These are phyloP conservation scores for Butyriboletus appendiculatus DNA, from an alignment of 1,284 basidiomycete genomes.

Conservation along the genomic window DNA sequence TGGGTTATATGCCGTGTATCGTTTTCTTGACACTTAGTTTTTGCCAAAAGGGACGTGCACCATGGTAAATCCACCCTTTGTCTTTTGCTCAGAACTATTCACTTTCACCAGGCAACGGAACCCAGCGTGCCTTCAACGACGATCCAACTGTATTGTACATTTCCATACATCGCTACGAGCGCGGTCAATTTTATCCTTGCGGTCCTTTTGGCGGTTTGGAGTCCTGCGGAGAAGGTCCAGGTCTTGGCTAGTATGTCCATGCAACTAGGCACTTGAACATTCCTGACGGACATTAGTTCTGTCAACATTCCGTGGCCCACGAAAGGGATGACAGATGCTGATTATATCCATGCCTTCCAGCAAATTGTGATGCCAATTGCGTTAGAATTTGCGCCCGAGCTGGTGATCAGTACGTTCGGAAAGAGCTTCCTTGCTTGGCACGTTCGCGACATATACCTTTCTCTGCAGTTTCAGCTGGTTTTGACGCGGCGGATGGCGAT, in stretches of 20 bases:
- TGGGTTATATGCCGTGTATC: conserved; percentile 5
- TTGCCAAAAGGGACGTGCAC: conserved; percentile 84
- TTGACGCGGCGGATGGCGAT: conserved; percentile 95
- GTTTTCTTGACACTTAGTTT: conserved; percentile 11
- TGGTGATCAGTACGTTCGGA: conserved; percentile 85
- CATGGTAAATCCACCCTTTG: conserved; percentile 64
- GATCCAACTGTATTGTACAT: conserved; percentile 94
- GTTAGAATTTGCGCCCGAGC: conserved; percentile 92
- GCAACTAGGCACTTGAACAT: neutral
- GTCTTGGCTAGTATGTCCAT: conserved; percentile 77
- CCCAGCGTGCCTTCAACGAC: conserved; percentile 92
- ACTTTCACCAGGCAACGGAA: conserved; percentile 80
- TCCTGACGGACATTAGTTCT: conserved; percentile 51
- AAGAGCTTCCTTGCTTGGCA: neutral
- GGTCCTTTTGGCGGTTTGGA: conserved; percentile 87
- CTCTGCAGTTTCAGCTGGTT: conserved; percentile 88
- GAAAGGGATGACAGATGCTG: conserved; percentile 88
- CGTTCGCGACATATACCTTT: conserved; percentile 4
- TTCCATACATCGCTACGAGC: conserved; percentile 94
- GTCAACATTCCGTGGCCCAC: conserved; percentile 98
- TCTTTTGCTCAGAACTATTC: conserved; percentile 2
- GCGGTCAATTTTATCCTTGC: conserved; percentile 90
- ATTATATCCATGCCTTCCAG: conserved; percentile 97
- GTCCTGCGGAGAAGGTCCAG: conserved; percentile 82
- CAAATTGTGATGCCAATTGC: conserved; percentile 97